phyloP scores from a whole-genome alignment of 352 stramenopile species.

The Pythium rhizo-oryzae region DNA sequence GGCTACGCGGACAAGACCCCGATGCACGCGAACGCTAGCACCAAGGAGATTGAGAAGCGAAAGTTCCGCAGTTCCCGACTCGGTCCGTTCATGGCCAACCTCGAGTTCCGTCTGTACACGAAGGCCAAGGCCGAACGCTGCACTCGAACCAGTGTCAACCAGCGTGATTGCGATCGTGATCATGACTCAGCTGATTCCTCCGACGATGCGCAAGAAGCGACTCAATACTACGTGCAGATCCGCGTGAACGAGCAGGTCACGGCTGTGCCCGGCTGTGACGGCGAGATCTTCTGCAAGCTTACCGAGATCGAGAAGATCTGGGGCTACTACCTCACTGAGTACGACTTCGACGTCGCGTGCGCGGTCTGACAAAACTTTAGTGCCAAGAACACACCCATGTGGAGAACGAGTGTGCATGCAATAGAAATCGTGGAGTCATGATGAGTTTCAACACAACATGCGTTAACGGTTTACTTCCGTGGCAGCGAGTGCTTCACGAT shows the following conservation, averaged over 20 bases:
- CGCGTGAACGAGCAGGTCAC: constrained; percentile 33
- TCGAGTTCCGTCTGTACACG: constrained; percentile 33
- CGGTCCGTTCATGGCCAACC: constrained; percentile 23
- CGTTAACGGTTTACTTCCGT: no score
- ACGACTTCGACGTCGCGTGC: constrained; percentile 16
- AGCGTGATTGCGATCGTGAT: not conserved
- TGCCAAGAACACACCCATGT: not conserved
- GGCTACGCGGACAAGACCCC: constrained; percentile 28
- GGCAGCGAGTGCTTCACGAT: no score
- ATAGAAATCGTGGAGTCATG: no score
- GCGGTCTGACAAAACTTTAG: not conserved
- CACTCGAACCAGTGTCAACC: not conserved
- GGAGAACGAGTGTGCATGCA: no score
- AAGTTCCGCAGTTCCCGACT: constrained; percentile 27
- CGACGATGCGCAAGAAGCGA: not conserved
- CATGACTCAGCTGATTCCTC: not conserved
- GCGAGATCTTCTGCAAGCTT: constrained; percentile 27
- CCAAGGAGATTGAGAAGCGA: constrained; percentile 14
- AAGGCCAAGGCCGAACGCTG: not conserved
- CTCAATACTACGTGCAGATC: constrained; percentile 31
- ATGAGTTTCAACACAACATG: no score
- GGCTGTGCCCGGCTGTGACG: constrained; percentile 25
- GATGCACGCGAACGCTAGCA: constrained; percentile 2
- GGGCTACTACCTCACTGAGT: constrained; percentile 26
- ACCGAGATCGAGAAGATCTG: constrained; percentile 28